Evolutionary conservation across 2,329 filamentous ascomycete species (phyloP).

Genomic region (Gaeumannomyces sp.): DNA sequence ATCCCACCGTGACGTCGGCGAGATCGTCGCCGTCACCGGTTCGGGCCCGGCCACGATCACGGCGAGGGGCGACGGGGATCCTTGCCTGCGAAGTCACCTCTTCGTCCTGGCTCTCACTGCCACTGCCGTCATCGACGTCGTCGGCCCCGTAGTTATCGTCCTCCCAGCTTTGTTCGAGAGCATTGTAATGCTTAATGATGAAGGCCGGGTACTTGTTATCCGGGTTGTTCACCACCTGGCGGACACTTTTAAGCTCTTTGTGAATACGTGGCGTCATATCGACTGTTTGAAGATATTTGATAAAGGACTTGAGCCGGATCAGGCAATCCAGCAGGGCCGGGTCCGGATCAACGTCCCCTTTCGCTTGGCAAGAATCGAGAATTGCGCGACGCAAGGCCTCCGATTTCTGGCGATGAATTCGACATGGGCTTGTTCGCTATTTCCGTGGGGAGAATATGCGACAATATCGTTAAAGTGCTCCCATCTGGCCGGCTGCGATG

Average conservation of each 20-base stretch:
- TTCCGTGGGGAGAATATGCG: not conserved
- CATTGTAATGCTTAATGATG: not conserved
- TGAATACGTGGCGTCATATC: not conserved
- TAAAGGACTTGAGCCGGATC: slow-evolving; percentile 4
- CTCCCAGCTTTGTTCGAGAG: not conserved
- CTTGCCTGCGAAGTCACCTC: not conserved
- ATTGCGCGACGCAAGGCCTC: not conserved
- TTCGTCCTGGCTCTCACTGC: not conserved
- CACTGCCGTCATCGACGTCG: not conserved
- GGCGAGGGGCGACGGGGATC: no score
- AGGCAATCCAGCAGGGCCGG: not conserved
- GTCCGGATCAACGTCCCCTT: not conserved
- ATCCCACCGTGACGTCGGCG: slow-evolving; percentile 5
- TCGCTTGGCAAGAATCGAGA: not conserved
- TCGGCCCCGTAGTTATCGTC: not conserved
- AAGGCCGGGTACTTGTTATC: not conserved
- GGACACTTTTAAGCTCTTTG: not conserved
- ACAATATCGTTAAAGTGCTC: slow-evolving; percentile 9
- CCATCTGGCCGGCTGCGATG: not conserved
- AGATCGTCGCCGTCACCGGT: not conserved
- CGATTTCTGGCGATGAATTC: not conserved
- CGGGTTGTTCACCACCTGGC: not conserved
- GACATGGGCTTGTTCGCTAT: not conserved
- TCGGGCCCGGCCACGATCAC: not conserved
- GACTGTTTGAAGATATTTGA: slow-evolving; percentile 5